Evolutionary conservation across 352 stramenopile species (phyloP).

Genomic region (Saprolegnia parasitica): DNA sequence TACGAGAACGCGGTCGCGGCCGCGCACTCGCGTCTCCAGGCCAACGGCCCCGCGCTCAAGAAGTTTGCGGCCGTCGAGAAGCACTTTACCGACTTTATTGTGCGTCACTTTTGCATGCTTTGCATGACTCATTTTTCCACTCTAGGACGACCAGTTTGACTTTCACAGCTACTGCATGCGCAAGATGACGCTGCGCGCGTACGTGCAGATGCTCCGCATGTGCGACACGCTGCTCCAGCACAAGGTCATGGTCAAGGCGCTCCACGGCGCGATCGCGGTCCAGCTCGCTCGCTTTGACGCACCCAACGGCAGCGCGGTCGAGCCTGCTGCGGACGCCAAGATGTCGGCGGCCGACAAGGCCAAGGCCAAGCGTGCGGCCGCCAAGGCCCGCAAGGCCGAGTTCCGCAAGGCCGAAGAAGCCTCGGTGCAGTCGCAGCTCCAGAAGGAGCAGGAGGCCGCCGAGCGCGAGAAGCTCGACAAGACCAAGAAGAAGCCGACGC

Average conservation of each 20-base stretch:
- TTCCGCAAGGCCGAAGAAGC: conserved; percentile 85
- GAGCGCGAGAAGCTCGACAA: conserved; percentile 54
- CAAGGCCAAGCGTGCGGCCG: conserved; percentile 84
- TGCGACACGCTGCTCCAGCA: conserved; percentile 91
- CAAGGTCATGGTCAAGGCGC: conserved; percentile 83
- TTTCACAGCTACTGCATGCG: conserved; percentile 99
- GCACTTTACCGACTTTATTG: conserved; percentile 96
- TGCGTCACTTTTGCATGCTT: neutral
- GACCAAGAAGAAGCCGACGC: conserved; percentile 54
- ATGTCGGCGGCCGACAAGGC: conserved; percentile 93
- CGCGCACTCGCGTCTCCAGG: conserved; percentile 53
- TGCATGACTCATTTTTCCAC: neutral
- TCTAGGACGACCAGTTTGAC: conserved; percentile 96
- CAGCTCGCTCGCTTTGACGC: conserved; percentile 87
- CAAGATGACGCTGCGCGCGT: conserved; percentile 96
- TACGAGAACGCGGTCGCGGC: conserved; percentile 92
- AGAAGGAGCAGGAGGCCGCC: conserved; percentile 74
- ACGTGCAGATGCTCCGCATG: conserved; percentile 92
- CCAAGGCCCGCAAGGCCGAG: conserved; percentile 84
- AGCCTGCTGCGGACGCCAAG: conserved; percentile 62
- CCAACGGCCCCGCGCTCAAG: conserved; percentile 88
- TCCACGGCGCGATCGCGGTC: conserved; percentile 82
- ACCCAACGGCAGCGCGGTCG: conserved; percentile 38
- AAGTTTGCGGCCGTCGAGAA: conserved; percentile 94
- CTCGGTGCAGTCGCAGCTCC: conserved; percentile 60